A percentile compares a stretch with the other conserved stretches of the same genome.
Evolutionary conservation across 1,284 basidiomycete genomes (phyloP).

Genomic region (Cutaneotrichosporon curvatum): DNA sequence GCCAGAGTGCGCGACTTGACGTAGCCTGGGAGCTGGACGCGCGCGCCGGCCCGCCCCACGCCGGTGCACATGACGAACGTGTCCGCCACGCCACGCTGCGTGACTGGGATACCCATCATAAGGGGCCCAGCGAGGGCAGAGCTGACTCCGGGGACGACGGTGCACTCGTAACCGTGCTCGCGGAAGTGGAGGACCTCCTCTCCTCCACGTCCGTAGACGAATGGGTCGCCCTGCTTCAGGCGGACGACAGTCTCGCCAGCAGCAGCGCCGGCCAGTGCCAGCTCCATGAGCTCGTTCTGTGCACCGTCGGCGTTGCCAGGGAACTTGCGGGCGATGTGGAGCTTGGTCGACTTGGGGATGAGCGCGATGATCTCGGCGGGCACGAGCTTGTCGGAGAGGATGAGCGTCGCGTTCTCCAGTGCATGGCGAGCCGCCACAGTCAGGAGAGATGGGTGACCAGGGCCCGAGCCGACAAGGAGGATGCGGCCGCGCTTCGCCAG

Average conservation of each 20-base stretch:
- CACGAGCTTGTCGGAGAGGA: constrained; percentile 95
- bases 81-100: constrained; percentile 89
- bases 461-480: constrained; percentile 85
- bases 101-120: constrained; percentile 85
- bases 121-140: constrained; percentile 83
- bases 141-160: constrained; percentile 82
- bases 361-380: constrained; percentile 78
- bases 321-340: constrained; percentile 86
- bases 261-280: constrained; percentile 71
- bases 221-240: constrained; percentile 96
- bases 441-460: constrained; percentile 85
- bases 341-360: constrained; percentile 60
- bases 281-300: constrained; percentile 87
- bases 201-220: constrained; percentile 86
- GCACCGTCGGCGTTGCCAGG: constrained; percentile 94
- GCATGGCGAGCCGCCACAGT: constrained; percentile 78
- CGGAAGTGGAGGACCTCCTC: constrained; percentile 93
- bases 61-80: constrained; percentile 85
- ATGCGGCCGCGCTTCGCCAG: constrained; percentile 56
- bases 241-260: constrained; percentile 80
- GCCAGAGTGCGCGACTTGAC: constrained; percentile 70
- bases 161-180: constrained; percentile 67
- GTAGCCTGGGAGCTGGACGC: constrained; percentile 80
- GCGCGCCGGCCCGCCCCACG: constrained; percentile 77
- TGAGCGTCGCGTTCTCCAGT: constrained; percentile 70